phyloP scores from a whole-genome alignment of 2,329 filamentous ascomycete genomes.

The Talaromyces rugulosus region DNA sequence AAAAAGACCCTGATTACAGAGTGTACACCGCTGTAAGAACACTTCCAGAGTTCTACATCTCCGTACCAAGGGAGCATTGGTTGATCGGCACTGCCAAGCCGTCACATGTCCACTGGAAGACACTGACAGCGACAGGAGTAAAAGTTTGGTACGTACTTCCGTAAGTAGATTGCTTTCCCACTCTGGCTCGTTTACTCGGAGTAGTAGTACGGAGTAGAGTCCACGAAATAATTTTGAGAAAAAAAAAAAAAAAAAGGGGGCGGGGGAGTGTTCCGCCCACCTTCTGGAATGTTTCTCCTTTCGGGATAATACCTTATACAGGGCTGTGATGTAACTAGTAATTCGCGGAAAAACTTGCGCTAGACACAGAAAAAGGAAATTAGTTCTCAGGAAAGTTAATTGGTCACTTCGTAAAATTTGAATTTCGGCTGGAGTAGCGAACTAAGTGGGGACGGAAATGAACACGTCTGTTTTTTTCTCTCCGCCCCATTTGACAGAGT shows the following conservation, averaged over 20 bases:
- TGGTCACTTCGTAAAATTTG: neutral
- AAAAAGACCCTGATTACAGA: neutral
- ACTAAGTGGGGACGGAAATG: neutral
- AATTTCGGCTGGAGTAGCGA: neutral
- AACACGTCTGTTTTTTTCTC: neutral
- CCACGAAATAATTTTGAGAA: too few relatives aligned
- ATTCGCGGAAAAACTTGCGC: too few relatives aligned
- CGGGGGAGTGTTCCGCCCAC: neutral
- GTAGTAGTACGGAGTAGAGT: too few relatives aligned
- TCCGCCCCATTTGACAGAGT: neutral
- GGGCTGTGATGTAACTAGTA: too few relatives aligned
- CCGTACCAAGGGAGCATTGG: neutral
- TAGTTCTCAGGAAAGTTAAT: neutral
- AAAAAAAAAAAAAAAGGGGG: neutral
- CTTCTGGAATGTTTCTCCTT: slow-evolving; percentile 3
- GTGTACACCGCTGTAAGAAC: neutral
- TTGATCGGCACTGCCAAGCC: neutral
- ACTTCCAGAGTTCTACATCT: too few relatives aligned
- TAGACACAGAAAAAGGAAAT: neutral
- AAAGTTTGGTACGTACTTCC: too few relatives aligned
- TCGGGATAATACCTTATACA: neutral
- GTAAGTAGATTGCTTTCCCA: too few relatives aligned
- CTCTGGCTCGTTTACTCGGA: too few relatives aligned
- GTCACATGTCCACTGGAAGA: neutral
- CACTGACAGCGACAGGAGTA: neutral